Conservation (phyloP, 192 early-diverging fungal genomes). For the Backusella macrospora region DNA sequence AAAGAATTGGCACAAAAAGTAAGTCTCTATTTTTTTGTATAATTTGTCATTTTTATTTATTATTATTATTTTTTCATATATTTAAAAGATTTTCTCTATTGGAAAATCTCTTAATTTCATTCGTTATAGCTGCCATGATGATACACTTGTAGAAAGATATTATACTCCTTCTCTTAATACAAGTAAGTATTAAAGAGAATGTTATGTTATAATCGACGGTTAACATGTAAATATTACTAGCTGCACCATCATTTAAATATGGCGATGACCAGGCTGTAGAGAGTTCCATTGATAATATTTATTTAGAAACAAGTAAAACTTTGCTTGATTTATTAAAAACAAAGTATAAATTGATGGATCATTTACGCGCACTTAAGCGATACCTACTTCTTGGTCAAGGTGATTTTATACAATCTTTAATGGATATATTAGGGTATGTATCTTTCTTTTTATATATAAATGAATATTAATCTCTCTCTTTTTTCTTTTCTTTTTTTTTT, state of each 20-base stretch:
- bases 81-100: conserved; percentile 71
- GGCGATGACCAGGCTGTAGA: conserved; percentile 74
- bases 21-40: neutral
- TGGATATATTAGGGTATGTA: conserved; percentile 85
- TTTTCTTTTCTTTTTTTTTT: conserved; percentile 27
- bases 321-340: conserved; percentile 78
- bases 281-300: conserved; percentile 70
- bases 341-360: conserved; percentile 83
- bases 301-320: conserved; percentile 71
- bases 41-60: neutral
- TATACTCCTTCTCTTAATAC: conserved; percentile 1
- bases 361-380: conserved; percentile 82
- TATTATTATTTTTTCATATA: neutral
- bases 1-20: conserved; percentile 80
- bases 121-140: conserved; percentile 66
- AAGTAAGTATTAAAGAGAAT: neutral
- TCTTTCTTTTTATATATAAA: neutral
- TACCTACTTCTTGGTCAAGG: conserved; percentile 93
- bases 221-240: neutral
- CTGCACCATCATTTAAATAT: conserved; percentile 54
- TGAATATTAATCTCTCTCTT: neutral
- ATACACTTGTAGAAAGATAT: conserved; percentile 38
- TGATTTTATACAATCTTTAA: conserved; percentile 90
- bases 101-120: conserved; percentile 89
- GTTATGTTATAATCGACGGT: neutral